phyloP scores from a whole-genome alignment of 306 rosid species.

The Chamaecrista fasciculata region DNA sequence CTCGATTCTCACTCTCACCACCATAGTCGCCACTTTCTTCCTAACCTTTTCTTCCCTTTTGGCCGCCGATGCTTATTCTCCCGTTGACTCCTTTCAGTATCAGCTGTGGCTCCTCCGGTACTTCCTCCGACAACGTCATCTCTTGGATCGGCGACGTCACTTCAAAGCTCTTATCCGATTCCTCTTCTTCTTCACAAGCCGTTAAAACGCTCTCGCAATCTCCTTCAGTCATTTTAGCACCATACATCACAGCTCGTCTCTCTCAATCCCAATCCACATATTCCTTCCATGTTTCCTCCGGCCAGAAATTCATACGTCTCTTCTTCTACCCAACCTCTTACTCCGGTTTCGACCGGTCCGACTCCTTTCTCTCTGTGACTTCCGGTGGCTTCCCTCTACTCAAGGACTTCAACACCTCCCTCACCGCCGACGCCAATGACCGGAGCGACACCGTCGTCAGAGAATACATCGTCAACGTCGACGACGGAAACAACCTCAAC shows the following conservation, averaged over 20 bases:
- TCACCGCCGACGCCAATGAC: constrained; percentile 13
- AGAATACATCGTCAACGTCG: constrained; percentile 36
- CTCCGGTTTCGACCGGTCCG: background rate
- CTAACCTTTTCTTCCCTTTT: background rate
- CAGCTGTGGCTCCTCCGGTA: background rate
- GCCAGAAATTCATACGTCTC: constrained; percentile 30
- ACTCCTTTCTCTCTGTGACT: constrained; percentile 32
- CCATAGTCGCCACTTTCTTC: background rate
- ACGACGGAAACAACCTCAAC: background rate
- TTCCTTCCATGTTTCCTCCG: constrained; percentile 17
- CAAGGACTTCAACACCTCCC: constrained; percentile 29
- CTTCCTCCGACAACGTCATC: background rate
- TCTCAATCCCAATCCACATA: constrained; percentile 41
- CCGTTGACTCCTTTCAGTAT: background rate
- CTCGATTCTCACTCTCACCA: background rate
- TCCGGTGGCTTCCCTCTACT: constrained; percentile 28
- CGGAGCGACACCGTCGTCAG: background rate
- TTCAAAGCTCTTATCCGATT: background rate
- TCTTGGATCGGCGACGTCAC: constrained; percentile 3
- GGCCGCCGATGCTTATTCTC: background rate
- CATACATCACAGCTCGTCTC: constrained; percentile 21
- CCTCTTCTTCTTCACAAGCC: too few relatives aligned
- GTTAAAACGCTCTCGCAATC: background rate
- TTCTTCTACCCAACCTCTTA: constrained; percentile 24
- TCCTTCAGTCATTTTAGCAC: background rate